Percentiles rank a stretch among this genome's conserved stretches.
phyloP scores from a whole-genome alignment of 2,329 filamentous ascomycete species.

The Alternaria conjuncta region DNA sequence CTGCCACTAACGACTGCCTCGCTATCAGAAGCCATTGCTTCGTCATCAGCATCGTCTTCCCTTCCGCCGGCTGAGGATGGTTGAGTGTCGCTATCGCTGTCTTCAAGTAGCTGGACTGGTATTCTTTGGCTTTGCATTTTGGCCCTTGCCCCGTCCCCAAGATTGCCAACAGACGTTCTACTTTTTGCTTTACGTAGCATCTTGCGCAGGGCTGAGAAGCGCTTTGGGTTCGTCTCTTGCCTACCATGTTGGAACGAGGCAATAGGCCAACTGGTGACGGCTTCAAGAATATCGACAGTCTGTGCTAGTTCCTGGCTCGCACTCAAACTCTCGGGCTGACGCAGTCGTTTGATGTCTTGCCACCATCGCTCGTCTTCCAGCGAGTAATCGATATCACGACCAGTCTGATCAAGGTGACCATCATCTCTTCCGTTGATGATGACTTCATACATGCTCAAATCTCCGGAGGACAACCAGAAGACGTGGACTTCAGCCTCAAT shows the following conservation, averaged over 20 bases:
- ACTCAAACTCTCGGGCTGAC: conserved; percentile 44
- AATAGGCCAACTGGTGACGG: conserved; percentile 58
- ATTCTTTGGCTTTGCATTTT: conserved; percentile 80
- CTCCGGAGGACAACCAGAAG: conserved; percentile 79
- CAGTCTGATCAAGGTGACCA: conserved; percentile 60
- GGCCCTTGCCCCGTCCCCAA: conserved; percentile 66
- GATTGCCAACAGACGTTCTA: conserved; percentile 55
- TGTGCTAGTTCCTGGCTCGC: conserved; percentile 55
- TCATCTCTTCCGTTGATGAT: conserved; percentile 73
- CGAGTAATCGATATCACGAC: conserved; percentile 68
- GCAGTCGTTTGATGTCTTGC: conserved; percentile 70
- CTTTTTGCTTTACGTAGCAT: conserved; percentile 67
- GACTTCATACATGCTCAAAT: conserved; percentile 72
- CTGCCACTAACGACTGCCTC: conserved; percentile 39
- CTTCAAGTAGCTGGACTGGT: conserved; percentile 61
- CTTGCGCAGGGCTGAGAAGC: conserved; percentile 66
- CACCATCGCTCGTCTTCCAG: conserved; percentile 81
- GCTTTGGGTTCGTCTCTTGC: conserved; percentile 50
- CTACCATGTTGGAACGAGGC: conserved; percentile 60
- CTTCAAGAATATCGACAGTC: conserved; percentile 53
- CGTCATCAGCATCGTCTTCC: conserved; percentile 32
- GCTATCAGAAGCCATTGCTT: conserved; percentile 39
- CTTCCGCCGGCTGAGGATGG: conserved; percentile 19
- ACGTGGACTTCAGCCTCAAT: conserved; percentile 81
- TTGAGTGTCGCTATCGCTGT: conserved; percentile 45